A percentile compares a stretch with the other conserved stretches of the same genome.
phyloP scores from a whole-genome alignment of 176 grass and related monocot genomes.

The Triticum urartu region DNA sequence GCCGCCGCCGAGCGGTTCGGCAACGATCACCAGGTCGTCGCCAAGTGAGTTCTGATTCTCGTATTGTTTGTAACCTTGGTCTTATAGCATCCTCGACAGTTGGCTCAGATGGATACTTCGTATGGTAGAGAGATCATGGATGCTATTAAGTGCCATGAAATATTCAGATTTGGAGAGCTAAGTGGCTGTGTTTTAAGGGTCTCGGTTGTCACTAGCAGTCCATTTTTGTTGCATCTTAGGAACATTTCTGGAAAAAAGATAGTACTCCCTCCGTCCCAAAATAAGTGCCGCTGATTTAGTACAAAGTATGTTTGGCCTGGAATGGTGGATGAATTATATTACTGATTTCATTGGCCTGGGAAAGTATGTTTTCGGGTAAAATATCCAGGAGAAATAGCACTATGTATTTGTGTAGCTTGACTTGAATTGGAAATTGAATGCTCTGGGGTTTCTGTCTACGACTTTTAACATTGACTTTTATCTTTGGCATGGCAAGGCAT shows the following conservation, averaged over 20 bases:
- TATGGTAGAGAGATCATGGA: neutral
- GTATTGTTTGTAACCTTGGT: neutral
- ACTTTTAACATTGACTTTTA: neutral
- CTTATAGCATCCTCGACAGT: neutral
- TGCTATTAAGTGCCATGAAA: neutral
- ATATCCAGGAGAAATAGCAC: neutral
- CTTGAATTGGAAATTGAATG: neutral
- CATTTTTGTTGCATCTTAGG: neutral
- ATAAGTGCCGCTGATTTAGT: too few relatives aligned
- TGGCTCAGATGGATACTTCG: neutral
- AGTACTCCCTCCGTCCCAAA: too few relatives aligned
- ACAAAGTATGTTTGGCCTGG: neutral
- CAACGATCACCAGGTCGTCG: conserved; percentile 48
- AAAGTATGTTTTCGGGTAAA: neutral
- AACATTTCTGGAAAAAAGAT: neutral
- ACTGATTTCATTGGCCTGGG: neutral
- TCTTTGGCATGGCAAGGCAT: neutral
- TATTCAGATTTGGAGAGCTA: neutral
- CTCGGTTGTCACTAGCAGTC: neutral
- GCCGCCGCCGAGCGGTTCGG: conserved; percentile 56
- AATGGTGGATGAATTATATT: neutral
- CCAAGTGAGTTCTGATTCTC: conserved; percentile 48
- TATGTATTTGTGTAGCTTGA: neutral
- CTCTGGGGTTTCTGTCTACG: neutral
- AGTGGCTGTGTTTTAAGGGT: neutral